Conservation (phyloP, 257 asterid species). For the Handroanthus guayacan region DNA sequence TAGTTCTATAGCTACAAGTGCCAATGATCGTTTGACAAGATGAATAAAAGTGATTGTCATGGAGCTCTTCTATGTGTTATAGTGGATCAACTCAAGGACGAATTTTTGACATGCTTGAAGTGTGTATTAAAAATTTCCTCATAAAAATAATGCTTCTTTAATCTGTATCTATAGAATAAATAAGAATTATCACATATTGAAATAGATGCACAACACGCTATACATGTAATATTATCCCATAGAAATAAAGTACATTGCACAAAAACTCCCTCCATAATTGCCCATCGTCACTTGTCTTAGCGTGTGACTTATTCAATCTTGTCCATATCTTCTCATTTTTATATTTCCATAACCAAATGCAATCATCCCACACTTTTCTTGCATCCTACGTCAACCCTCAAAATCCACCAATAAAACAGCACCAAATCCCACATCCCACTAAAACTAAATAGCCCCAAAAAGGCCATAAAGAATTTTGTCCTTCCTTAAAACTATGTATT, state of each 20-base stretch:
- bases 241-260: no score
- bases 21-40: no score
- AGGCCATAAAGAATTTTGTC: conserved; percentile 7
- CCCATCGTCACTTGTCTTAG: conserved; percentile 45
- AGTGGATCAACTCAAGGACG: no score
- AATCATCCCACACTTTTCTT: conserved; percentile 59
- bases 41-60: no score
- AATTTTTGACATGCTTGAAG: no score
- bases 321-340: conserved; percentile 37
- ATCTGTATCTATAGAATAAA: no score
- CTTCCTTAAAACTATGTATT: conserved; percentile 51
- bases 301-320: conserved; percentile 65
- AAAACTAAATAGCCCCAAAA: conserved; percentile 27
- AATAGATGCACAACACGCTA: background rate
- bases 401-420: conserved; percentile 30
- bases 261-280: background rate
- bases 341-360: conserved; percentile 34
- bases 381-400: conserved; percentile 57
- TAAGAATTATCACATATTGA: background rate
- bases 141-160: no score
- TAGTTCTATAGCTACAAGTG: no score
- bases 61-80: no score
- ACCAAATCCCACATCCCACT: conserved; percentile 16
- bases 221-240: background rate
- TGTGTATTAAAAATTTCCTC: no score